Percentiles rank a stretch among this genome's conserved stretches.
Conservation (phyloP, 2,329 filamentous ascomycete species). For the Pyrenophora teres region DNA sequence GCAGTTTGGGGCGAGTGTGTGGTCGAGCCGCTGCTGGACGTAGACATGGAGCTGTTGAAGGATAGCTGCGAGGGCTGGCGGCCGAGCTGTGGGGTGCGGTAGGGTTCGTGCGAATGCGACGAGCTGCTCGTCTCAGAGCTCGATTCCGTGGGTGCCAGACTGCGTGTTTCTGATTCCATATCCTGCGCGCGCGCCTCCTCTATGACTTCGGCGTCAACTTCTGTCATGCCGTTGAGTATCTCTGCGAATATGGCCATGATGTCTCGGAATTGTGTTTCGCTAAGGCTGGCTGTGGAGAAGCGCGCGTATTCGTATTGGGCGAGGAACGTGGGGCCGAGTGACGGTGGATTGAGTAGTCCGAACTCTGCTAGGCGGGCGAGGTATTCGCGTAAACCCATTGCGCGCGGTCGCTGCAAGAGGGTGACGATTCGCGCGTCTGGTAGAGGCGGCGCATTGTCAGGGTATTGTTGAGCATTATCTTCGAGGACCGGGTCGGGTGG, state of each 20-base stretch:
- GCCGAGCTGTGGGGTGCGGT: slow-evolving; percentile 35
- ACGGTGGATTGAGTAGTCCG: slow-evolving; percentile 62
- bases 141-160: slow-evolving; percentile 41
- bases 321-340: slow-evolving; percentile 66
- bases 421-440: slow-evolving; percentile 71
- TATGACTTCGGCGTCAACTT: slow-evolving; percentile 62
- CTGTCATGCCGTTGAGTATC: slow-evolving; percentile 75
- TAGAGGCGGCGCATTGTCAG: slow-evolving; percentile 38
- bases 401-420: slow-evolving; percentile 70
- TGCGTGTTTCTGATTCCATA: slow-evolving; percentile 36
- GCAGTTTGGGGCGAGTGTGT: slow-evolving; percentile 34
- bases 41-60: slow-evolving; percentile 16
- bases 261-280: slow-evolving; percentile 71
- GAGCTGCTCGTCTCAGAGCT: slow-evolving; percentile 21
- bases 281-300: slow-evolving; percentile 73
- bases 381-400: slow-evolving; percentile 80
- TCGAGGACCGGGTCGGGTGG: slow-evolving; percentile 59
- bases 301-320: slow-evolving; percentile 80
- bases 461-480: slow-evolving; percentile 22
- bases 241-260: slow-evolving; percentile 86
- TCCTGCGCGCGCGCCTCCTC: slow-evolving; percentile 45
- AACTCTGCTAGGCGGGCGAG: slow-evolving; percentile 71
- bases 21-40: slow-evolving; percentile 17
- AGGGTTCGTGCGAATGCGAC: slow-evolving; percentile 31
- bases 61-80: slow-evolving; percentile 28